Conservation (phyloP, 129 eudicot genomes). For the Rutidosis leptorrhynchoides region DNA sequence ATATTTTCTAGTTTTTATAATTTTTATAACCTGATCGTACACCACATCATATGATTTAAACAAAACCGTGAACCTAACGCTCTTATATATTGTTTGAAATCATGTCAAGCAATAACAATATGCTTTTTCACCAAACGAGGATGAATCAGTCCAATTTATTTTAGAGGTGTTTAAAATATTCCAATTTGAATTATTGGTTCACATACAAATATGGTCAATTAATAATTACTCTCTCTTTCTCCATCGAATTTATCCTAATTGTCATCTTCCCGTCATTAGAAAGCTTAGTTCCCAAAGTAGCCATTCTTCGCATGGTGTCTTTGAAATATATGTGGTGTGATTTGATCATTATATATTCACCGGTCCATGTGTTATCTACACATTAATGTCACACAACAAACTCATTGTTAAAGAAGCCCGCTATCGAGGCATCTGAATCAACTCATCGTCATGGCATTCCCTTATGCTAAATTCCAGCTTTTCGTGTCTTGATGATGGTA, state of each 20-base stretch:
- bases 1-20: too few relatives aligned
- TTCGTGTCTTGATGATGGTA: conserved; percentile 39
- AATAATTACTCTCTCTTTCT: background rate
- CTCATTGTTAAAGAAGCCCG: background rate
- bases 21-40: too few relatives aligned
- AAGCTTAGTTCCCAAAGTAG: background rate
- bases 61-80: too few relatives aligned
- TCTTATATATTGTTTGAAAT: too few relatives aligned
- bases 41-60: too few relatives aligned
- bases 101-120: too few relatives aligned
- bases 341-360: conserved; percentile 1
- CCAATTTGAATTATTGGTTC: too few relatives aligned
- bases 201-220: too few relatives aligned
- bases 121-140: too few relatives aligned
- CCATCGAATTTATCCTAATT: background rate
- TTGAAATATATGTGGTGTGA: background rate
- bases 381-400: background rate
- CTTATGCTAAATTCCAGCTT: conserved; percentile 55
- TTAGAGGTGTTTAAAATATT: too few relatives aligned
- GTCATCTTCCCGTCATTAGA: background rate
- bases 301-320: background rate
- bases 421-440: conserved; percentile 42
- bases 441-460: conserved; percentile 67
- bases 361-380: conserved; percentile 21
- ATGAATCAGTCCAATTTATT: too few relatives aligned